Percentiles rank a stretch among this genome's conserved stretches.
Evolutionary conservation across 83 land plant genomes (phyloP).

Genomic region (Thuja plicata): DNA sequence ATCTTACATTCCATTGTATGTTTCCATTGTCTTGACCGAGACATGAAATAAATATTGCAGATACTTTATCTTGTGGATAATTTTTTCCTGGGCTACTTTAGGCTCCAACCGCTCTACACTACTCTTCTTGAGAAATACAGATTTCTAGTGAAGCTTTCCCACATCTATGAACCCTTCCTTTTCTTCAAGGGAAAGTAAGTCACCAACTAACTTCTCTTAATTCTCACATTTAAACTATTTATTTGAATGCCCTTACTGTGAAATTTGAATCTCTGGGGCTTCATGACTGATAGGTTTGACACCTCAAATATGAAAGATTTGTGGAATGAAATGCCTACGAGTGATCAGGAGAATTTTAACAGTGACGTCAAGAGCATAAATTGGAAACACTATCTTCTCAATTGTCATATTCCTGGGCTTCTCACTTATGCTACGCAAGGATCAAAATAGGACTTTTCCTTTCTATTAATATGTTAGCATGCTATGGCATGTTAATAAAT

Average conservation of each 20-base stretch:
- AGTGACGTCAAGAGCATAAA: no score
- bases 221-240: neutral
- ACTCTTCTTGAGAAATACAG: conserved; percentile 2
- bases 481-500: no score
- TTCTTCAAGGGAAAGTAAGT: conserved; percentile 74
- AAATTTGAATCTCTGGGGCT: no score
- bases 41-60: neutral
- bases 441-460: no score
- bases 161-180: conserved; percentile 67
- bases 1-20: no score
- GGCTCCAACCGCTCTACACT: neutral
- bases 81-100: neutral
- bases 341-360: conserved; percentile 11
- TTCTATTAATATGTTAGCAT: no score
- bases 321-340: conserved; percentile 21
- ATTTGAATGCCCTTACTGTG: no score
- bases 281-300: conserved; percentile 20
- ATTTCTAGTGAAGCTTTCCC: conserved; percentile 38
- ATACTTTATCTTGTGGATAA: neutral
- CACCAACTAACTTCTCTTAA: neutral
- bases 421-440: no score
- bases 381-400: no score
- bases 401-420: no score
- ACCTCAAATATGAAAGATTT: conserved; percentile 23
- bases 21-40: no score